Percentiles rank a stretch among this genome's conserved stretches.
Conservation (phyloP, 208 protist species). For the Polymyxa betae region DNA sequence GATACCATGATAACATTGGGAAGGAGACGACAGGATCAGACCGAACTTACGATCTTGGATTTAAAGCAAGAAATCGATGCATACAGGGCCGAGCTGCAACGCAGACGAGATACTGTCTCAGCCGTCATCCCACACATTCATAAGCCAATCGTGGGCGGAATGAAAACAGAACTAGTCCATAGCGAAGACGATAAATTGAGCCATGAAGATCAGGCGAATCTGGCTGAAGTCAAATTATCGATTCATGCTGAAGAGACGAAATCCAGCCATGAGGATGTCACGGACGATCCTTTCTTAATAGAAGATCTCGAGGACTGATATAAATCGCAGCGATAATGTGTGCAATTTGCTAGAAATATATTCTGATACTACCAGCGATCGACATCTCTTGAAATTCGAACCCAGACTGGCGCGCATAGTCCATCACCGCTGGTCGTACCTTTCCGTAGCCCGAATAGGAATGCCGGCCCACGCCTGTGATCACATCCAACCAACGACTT, state of each 20-base stretch:
- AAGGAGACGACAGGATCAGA: slow-evolving; percentile 8
- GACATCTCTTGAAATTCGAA: slow-evolving; percentile 36
- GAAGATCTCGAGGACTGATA: not conserved
- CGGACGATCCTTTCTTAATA: no score
- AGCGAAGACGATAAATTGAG: not conserved
- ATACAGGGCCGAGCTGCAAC: not conserved
- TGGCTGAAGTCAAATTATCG: no score
- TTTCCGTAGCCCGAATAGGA: slow-evolving; percentile 2
- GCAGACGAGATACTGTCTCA: not conserved
- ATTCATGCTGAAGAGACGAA: no score
- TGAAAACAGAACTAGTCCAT: not conserved
- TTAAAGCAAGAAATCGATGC: slow-evolving; percentile 17
- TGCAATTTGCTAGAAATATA: not conserved
- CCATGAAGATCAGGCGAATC: no score
- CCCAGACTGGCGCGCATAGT: not conserved
- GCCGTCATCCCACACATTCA: not conserved
- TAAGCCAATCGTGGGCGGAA: not conserved
- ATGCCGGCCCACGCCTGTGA: slow-evolving; percentile 32
- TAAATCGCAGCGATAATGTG: not conserved
- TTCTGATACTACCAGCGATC: slow-evolving; percentile 15
- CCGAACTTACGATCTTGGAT: not conserved
- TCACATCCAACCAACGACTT: slow-evolving; percentile 28
- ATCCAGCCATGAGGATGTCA: no score
- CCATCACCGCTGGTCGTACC: slow-evolving; percentile 14
- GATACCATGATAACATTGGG: not conserved